phyloP scores from a whole-genome alignment of 441 rosid species.

The Hura crepitans region DNA sequence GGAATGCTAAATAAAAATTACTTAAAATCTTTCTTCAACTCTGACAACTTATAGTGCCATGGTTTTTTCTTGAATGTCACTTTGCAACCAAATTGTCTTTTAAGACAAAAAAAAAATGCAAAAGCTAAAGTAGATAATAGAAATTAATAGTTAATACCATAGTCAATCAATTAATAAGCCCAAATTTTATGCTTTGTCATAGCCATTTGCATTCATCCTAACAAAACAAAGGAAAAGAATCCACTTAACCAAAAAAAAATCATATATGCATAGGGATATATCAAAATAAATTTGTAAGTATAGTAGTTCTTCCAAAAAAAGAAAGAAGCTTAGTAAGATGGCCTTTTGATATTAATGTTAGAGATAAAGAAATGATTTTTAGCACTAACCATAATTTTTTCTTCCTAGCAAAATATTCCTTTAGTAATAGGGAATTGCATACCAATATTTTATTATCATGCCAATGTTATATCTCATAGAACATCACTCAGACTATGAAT shows the following conservation, averaged over 20 bases:
- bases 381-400: background rate
- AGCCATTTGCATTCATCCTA: constrained; percentile 98
- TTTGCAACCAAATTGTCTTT: constrained; percentile 42
- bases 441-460: background rate
- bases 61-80: constrained; percentile 89
- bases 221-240: constrained; percentile 24
- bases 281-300: background rate
- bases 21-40: constrained; percentile 66
- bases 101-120: constrained; percentile 24
- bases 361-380: background rate
- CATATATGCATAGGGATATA: background rate
- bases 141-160: constrained; percentile 52
- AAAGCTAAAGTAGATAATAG: constrained; percentile 8
- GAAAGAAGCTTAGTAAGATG: background rate
- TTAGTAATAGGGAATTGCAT: background rate
- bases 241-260: constrained; percentile 1
- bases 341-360: background rate
- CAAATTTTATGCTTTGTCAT: constrained; percentile 94
- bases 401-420: background rate
- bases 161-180: constrained; percentile 72
- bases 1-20: background rate
- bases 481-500: background rate
- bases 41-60: constrained; percentile 75
- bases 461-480: background rate
- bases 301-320: background rate